phyloP scores from a whole-genome alignment of 345 rosid species.

The Brassica napus region Da-Ae NC_063436.1:4535001-4535500 shows the following conservation, averaged over 20 bases:
- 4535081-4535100: neutral
- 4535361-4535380: constrained; percentile 44
- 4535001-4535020: neutral
- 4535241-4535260: constrained; percentile 29
- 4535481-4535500: constrained; percentile 12
- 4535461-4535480: constrained; percentile 20
- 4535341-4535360: constrained; percentile 39
- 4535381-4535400: constrained; percentile 41
- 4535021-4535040: constrained; percentile 5
- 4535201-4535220: constrained; percentile 15
- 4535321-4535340: constrained; percentile 35
- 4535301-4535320: constrained; percentile 23
- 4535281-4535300: constrained; percentile 9
- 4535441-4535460: constrained; percentile 23
- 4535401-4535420: constrained; percentile 27
- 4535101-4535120: constrained; percentile 22
- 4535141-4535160: constrained; percentile 40
- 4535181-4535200: constrained; percentile 27
- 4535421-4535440: constrained; percentile 16
- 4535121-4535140: constrained; percentile 26
- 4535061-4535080: neutral
- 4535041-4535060: constrained; percentile 10
- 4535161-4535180: constrained; percentile 33
- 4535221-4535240: constrained; percentile 25
- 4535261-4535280: constrained; percentile 16